phyloP scores from a whole-genome alignment of 495 filamentous ascomycete species.

The Xylaria curta region DNA sequence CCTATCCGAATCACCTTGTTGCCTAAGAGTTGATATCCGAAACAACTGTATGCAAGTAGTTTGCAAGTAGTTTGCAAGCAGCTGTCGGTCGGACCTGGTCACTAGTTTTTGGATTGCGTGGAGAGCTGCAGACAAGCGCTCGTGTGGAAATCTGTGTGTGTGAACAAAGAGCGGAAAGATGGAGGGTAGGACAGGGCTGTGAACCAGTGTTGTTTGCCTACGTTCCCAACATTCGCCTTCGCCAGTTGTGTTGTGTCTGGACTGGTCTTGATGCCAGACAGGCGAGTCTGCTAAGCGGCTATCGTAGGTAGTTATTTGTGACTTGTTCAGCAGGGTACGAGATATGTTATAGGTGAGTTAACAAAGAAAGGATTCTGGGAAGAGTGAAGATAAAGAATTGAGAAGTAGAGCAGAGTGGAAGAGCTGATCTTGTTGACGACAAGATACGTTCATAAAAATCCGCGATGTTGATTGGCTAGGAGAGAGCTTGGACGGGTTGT shows the following conservation, averaged over 20 bases:
- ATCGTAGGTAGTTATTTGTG: neutral
- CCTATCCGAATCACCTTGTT: neutral
- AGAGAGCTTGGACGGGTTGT: no score
- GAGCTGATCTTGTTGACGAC: conserved; percentile 1
- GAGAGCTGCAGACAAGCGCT: neutral
- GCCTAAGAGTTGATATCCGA: neutral
- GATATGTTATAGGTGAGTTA: neutral
- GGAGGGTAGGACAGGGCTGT: neutral
- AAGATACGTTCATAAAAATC: neutral
- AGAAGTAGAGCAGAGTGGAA: neutral
- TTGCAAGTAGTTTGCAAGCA: neutral
- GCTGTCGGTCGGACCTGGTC: neutral
- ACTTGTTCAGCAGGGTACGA: neutral
- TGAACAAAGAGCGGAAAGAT: neutral
- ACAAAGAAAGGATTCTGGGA: neutral
- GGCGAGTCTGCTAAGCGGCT: neutral
- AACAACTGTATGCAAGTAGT: neutral
- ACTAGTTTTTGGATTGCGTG: neutral
- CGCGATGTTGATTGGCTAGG: neutral
- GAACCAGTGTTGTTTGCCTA: no score
- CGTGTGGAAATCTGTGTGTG: neutral
- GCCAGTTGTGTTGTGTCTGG: neutral
- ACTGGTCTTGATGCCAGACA: neutral
- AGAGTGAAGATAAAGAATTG: neutral
- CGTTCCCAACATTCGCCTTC: neutral